phyloP scores from a whole-genome alignment of 179 eudicot species.

The Gypsophila paniculata region DNA sequence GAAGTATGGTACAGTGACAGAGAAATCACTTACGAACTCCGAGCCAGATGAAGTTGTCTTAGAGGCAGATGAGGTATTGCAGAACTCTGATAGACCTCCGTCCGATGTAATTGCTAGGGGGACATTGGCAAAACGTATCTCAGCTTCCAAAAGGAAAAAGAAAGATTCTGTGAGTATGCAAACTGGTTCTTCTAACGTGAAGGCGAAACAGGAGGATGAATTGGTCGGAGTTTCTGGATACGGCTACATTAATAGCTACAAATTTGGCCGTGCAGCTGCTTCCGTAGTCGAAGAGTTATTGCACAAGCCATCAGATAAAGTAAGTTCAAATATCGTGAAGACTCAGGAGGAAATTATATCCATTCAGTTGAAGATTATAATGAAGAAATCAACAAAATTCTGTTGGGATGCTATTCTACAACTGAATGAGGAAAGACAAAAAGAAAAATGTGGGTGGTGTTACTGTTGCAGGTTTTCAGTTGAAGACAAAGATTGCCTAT shows the following conservation, averaged over 20 bases:
- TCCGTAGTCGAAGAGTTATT: constrained; percentile 57
- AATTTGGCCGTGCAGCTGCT: constrained; percentile 68
- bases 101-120: constrained; percentile 29
- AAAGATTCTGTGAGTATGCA: constrained; percentile 29
- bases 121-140: constrained; percentile 22
- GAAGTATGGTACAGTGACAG: constrained; percentile 14
- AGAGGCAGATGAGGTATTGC: constrained; percentile 33
- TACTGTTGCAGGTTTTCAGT: constrained; percentile 68
- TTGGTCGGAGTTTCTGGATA: constrained; percentile 30
- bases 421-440: constrained; percentile 37
- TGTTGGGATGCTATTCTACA: constrained; percentile 56
- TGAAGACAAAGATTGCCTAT: constrained; percentile 69
- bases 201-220: constrained; percentile 25
- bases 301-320: constrained; percentile 55
- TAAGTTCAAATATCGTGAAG: constrained; percentile 29
- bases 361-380: constrained; percentile 63
- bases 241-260: constrained; percentile 54
- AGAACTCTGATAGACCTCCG: constrained; percentile 27
- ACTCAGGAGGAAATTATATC: constrained; percentile 64
- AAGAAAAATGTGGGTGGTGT: constrained; percentile 98
- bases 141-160: constrained; percentile 40
- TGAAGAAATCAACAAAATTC: constrained; percentile 49
- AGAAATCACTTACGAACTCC: constrained; percentile 39
- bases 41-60: constrained; percentile 62
- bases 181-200: constrained; percentile 15